These are phyloP conservation scores for Ophiostoma novo-ulmi DNA, from an alignment of 2,329 filamentous ascomycete genomes.

Conservation along the genomic window DNA sequence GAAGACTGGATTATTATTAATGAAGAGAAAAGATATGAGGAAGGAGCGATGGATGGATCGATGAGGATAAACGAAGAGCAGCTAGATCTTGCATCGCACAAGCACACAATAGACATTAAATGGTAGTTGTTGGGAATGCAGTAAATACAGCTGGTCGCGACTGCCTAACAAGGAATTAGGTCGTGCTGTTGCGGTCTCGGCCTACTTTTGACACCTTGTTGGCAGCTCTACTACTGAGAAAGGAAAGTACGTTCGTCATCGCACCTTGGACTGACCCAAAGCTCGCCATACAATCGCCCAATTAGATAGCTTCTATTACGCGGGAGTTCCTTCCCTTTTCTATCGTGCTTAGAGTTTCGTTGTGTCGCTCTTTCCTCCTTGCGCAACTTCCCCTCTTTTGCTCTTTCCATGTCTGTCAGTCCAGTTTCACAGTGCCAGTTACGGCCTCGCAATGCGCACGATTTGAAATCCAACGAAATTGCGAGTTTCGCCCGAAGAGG, in stretches of 20 bases:
- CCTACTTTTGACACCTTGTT: not conserved
- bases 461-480: not conserved
- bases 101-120: not conserved
- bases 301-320: not conserved
- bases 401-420: not conserved
- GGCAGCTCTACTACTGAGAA: not conserved
- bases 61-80: slow-evolving; percentile 1
- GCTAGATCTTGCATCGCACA: not conserved
- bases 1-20: not conserved
- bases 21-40: slow-evolving; percentile 8
- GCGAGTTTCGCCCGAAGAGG: slow-evolving; percentile 9
- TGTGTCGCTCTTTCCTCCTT: not conserved
- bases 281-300: not conserved
- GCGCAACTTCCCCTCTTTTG: slow-evolving; percentile 3
- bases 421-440: slow-evolving; percentile 6
- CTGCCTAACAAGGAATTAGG: not conserved
- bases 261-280: not conserved
- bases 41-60: not conserved
- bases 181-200: not conserved
- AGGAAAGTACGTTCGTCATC: not conserved
- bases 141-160: not conserved
- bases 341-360: not conserved
- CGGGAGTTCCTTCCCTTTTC: not conserved
- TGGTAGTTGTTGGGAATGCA: too few species aligned
- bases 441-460: not conserved